These are phyloP conservation scores for Sporothrix brasiliensis DNA, from an alignment of 2,329 filamentous ascomycete species.

Conservation along the genomic window DNA sequence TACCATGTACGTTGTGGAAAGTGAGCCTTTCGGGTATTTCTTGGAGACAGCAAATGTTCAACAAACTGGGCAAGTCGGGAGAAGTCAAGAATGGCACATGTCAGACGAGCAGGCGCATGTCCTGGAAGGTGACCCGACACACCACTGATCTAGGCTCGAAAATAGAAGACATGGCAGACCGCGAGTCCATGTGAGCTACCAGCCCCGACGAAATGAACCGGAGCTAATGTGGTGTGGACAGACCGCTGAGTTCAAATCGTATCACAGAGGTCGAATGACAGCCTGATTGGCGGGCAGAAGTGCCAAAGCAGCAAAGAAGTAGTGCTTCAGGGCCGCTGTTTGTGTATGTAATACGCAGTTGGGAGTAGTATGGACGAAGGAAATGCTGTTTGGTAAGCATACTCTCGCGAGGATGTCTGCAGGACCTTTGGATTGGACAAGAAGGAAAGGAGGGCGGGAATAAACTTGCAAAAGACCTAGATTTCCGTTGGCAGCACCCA, in stretches of 20 bases:
- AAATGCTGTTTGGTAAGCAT: slow-evolving; percentile 1
- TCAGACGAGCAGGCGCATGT: neutral
- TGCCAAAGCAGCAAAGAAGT: too few species aligned
- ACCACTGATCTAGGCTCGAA: neutral
- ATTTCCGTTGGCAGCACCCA: neutral
- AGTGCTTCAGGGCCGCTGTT: neutral
- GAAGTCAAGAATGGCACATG: slow-evolving; percentile 3
- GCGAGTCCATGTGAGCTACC: slow-evolving; percentile 7
- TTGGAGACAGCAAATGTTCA: too few species aligned
- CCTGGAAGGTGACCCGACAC: neutral
- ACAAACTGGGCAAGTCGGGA: neutral
- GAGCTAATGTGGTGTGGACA: neutral
- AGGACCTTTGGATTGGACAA: slow-evolving; percentile 16
- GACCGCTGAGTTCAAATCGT: neutral
- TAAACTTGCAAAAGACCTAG: neutral
- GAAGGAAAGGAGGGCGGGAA: neutral
- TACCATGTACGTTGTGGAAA: too few species aligned
- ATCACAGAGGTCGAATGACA: too few species aligned
- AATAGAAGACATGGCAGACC: neutral
- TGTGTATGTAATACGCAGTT: neutral
- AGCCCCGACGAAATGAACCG: neutral
- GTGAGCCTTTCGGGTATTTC: too few species aligned
- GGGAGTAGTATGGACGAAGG: too few species aligned
- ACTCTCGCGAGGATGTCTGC: neutral
- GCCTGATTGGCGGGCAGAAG: too few species aligned